These are phyloP conservation scores for Sporodiniella umbellata DNA, from an alignment of 371 early-diverging fungal species.

Conservation along the genomic window DNA sequence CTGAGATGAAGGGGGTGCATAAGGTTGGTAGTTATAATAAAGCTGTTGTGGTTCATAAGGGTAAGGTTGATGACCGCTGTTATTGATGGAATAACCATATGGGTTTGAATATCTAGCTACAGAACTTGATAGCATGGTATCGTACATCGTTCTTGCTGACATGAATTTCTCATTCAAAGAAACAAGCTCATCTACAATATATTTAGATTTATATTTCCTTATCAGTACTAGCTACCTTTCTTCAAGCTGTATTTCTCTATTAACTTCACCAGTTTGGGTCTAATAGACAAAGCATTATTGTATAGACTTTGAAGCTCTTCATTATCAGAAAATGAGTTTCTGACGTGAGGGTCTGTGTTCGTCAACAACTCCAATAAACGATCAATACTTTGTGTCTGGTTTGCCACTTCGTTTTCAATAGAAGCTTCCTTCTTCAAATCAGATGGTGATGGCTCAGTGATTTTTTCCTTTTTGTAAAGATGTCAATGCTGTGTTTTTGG, in stretches of 20 bases:
- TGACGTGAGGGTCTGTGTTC: conserved; percentile 66
- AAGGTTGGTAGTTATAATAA: conserved; percentile 14
- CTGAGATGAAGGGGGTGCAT: conserved; percentile 6
- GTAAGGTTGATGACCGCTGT: conserved; percentile 1
- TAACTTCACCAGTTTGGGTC: conserved; percentile 77
- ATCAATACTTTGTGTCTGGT: conserved; percentile 75
- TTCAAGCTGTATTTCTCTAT: conserved; percentile 76
- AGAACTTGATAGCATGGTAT: conserved; percentile 44
- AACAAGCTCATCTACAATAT: conserved; percentile 44
- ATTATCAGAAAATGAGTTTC: conserved; percentile 86
- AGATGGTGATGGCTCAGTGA: conserved; percentile 56
- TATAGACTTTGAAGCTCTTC: conserved; percentile 80
- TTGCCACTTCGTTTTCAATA: conserved; percentile 69
- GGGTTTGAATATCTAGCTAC: conserved; percentile 41
- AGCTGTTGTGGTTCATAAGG: conserved; percentile 5
- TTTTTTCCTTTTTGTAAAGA: conserved; percentile 37
- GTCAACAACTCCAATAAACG: conserved; percentile 72
- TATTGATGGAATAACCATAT: conserved; percentile 16
- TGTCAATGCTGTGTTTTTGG: neutral
- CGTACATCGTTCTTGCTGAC: conserved; percentile 53
- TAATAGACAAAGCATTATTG: conserved; percentile 61
- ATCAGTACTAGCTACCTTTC: conserved; percentile 55
- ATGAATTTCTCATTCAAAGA: conserved; percentile 52
- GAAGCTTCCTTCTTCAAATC: conserved; percentile 60
- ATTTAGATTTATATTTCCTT: neutral